Evolutionary conservation across 73 alveolate genomes (phyloP), one percentile per base, ranked within the genome.

Genomic region (Loxodes magnus): DNA sequence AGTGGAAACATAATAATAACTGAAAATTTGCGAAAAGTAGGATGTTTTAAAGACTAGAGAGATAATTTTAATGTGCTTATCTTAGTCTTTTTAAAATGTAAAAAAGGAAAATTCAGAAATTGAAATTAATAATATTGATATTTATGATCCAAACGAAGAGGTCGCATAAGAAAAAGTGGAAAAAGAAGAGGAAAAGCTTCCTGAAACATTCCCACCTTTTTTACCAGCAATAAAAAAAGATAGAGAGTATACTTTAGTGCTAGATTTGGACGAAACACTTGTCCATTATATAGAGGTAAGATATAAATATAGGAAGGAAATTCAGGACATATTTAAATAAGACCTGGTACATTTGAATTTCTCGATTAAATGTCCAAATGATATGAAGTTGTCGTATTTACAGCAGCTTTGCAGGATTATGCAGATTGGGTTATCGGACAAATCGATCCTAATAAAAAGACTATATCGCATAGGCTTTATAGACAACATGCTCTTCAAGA

Each of bases 181-280:
- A n/a, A n/a, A n/a, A n/a, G n/a, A n/a, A n/a, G n/a, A n/a, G n/a
- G n/a, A n/a, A n/a, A n/a, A n/a, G n/a, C n/a, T n/a, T n/a, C n/a
- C n/a, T n/a, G n/a, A n/a, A n/a, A n/a, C n/a, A n/a, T n/a, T n/a
- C n/a, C n/a, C n/a, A n/a, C n/a, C n/a, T n/a, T n/a, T n/a, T n/a
- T n/a, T n/a, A n/a, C n/a, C n/a, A n/a, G n/a, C n/a, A n/a, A n/a
- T n/a, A n/a, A n/a, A n/a, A n/a, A n/a, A n/a, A n/a, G n/a, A 61
- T 43, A 63, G 54, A 31, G 56, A 42, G 42, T 62, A 44, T 44
- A 63, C 83, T 6, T 52, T 77, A 30, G 91, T 77, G 16, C 70
- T 77, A 12, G 91, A 77, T 61, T 30, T 77, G 26, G 91, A 77
- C 56, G 91, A 77, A 56, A 77, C 91, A 6, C 56, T 77, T 35